Percentiles rank a stretch among this genome's conserved stretches.
Conservation (phyloP, 768 basidiomycete genomes). For the Trametes cinnabarina region DNA sequence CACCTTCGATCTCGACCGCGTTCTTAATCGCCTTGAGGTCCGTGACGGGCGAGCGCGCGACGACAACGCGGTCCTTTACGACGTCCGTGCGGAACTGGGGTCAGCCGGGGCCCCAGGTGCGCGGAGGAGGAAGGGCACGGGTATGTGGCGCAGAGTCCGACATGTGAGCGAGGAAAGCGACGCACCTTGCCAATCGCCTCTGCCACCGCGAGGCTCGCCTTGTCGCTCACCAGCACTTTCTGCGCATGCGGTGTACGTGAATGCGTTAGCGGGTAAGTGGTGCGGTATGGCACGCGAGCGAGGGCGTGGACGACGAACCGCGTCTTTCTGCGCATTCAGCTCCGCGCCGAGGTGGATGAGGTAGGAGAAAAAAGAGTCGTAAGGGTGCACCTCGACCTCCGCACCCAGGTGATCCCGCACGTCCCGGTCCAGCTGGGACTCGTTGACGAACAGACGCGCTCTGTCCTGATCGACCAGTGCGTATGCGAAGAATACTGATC, state of each 20-base stretch:
- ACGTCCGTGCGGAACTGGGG: constrained; percentile 19
- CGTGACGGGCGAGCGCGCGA: constrained; percentile 69
- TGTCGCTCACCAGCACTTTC: constrained; percentile 76
- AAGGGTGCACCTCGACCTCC: constrained; percentile 66
- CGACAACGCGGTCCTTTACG: constrained; percentile 55
- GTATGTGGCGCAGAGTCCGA: constrained; percentile 1
- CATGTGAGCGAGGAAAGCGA: background rate
- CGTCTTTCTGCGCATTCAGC: constrained; percentile 35
- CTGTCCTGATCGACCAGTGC: constrained; percentile 64
- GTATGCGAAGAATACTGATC: constrained; percentile 86
- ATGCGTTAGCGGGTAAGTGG: too few relatives aligned
- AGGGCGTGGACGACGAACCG: constrained; percentile 24
- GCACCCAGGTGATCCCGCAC: constrained; percentile 53
- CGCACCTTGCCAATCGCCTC: constrained; percentile 71
- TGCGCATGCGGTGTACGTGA: constrained; percentile 25
- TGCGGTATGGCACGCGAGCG: too few relatives aligned
- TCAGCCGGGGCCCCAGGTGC: constrained; percentile 18
- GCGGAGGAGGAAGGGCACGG: background rate
- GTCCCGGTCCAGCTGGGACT: constrained; percentile 44
- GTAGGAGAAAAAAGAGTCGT: constrained; percentile 63
- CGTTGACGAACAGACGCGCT: constrained; percentile 69
- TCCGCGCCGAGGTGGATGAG: constrained; percentile 48
- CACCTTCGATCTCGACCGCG: constrained; percentile 59
- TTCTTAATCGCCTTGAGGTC: constrained; percentile 84
- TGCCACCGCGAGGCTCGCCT: constrained; percentile 78